These are phyloP conservation scores for Lyophyllum atratum DNA, from an alignment of 768 basidiomycete genomes.

Conservation along the genomic window DNA sequence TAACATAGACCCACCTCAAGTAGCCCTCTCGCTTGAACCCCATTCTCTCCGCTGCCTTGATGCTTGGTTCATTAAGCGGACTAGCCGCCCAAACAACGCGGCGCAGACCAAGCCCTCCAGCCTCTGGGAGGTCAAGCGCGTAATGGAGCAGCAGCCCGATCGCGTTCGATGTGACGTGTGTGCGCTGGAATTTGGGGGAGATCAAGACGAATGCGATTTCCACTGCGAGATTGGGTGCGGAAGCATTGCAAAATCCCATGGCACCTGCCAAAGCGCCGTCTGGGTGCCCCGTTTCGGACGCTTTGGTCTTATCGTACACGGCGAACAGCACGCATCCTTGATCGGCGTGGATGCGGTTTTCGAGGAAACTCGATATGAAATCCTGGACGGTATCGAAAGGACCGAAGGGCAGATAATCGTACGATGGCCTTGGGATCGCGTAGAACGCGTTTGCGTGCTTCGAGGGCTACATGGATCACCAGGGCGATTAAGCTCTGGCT, in stretches of 20 bases:
- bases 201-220: slow-evolving; percentile 32
- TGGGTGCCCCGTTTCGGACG: neutral
- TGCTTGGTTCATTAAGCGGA: slow-evolving; percentile 45
- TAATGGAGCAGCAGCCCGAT: slow-evolving; percentile 54
- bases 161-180: slow-evolving; percentile 59
- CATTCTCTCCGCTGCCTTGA: slow-evolving; percentile 54
- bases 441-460: slow-evolving; percentile 9
- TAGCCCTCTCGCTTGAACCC: slow-evolving; percentile 59
- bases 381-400: slow-evolving; percentile 6
- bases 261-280: slow-evolving; percentile 14
- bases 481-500: neutral
- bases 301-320: slow-evolving; percentile 8
- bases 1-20: slow-evolving; percentile 54
- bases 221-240: slow-evolving; percentile 1
- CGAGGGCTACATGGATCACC: slow-evolving; percentile 5
- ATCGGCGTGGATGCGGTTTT: slow-evolving; percentile 4
- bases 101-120: slow-evolving; percentile 53
- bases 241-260: slow-evolving; percentile 7
- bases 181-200: slow-evolving; percentile 59
- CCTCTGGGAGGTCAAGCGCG: slow-evolving; percentile 40
- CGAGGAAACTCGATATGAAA: slow-evolving; percentile 1
- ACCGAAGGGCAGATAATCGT: slow-evolving; percentile 7
- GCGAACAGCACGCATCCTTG: slow-evolving; percentile 7
- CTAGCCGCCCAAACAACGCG: slow-evolving; percentile 66
- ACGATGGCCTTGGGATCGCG: slow-evolving; percentile 4